Evolutionary conservation across 2,329 filamentous ascomycete genomes (phyloP).

Genomic region (Alternaria sp.): DNA sequence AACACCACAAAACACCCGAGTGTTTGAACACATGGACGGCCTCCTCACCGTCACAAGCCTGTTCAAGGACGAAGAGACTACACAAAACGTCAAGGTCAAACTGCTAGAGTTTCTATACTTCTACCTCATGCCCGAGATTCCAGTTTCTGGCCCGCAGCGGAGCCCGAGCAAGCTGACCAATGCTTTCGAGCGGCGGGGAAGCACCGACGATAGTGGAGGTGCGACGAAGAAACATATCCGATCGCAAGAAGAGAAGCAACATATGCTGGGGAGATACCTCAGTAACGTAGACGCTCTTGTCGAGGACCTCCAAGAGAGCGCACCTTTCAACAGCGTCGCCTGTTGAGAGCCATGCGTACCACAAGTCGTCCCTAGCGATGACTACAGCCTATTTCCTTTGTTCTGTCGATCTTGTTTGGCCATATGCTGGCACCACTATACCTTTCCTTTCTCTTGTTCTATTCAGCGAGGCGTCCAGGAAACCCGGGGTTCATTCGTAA

Average conservation of each 20-base stretch:
- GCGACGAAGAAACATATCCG: slow-evolving; percentile 54
- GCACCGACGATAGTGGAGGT: slow-evolving; percentile 42
- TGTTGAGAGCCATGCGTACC: slow-evolving; percentile 23
- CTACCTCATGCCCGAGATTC: slow-evolving; percentile 94
- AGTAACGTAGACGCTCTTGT: slow-evolving; percentile 84
- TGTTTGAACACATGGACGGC: slow-evolving; percentile 91
- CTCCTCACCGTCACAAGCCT: slow-evolving; percentile 90
- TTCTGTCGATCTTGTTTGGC: slow-evolving; percentile 16
- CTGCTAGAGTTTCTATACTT: slow-evolving; percentile 98
- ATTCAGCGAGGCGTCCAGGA: slow-evolving; percentile 41
- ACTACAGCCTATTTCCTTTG: slow-evolving; percentile 20
- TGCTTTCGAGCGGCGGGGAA: slow-evolving; percentile 46
- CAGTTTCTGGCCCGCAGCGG: slow-evolving; percentile 51
- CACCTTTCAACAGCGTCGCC: slow-evolving; percentile 60
- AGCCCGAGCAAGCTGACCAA: slow-evolving; percentile 46
- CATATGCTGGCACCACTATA: slow-evolving; percentile 26
- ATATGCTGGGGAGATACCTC: slow-evolving; percentile 77
- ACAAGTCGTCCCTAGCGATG: neutral
- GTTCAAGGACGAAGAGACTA: slow-evolving; percentile 88
- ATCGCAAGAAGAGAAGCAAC: slow-evolving; percentile 83
- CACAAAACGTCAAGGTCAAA: slow-evolving; percentile 90
- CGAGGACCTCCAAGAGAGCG: slow-evolving; percentile 80
- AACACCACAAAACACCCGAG: slow-evolving; percentile 85
- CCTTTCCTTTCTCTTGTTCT: slow-evolving; percentile 16
- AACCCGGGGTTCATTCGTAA: slow-evolving; percentile 22